A percentile compares a stretch with the other conserved stretches of the same genome.
These are phyloP conservation scores for Colletotrichum abscissum DNA, from an alignment of 2,329 filamentous ascomycete species.

Conservation along the genomic window DNA sequence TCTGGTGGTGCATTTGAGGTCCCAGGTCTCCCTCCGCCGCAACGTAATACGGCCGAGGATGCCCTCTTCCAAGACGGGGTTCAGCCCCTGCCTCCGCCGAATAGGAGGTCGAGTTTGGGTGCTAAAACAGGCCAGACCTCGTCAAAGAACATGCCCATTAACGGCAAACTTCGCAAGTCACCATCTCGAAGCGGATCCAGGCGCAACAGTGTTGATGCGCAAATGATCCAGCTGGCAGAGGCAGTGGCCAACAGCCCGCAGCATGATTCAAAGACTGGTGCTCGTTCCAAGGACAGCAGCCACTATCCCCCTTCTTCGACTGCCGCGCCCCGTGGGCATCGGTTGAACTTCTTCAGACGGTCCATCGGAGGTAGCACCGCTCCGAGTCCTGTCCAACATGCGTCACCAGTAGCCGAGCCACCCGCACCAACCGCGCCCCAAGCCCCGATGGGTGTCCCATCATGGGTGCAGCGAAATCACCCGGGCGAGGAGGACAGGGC, in stretches of 20 bases:
- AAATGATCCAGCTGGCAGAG: conserved; percentile 40
- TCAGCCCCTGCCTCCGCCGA: conserved; percentile 58
- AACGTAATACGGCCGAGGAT: conserved; percentile 54
- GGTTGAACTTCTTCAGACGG: conserved; percentile 64
- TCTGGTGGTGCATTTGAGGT: conserved; percentile 45
- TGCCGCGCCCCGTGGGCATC: conserved; percentile 55
- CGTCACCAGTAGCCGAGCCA: conserved; percentile 35
- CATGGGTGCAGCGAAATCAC: conserved; percentile 50
- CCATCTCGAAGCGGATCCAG: conserved; percentile 38
- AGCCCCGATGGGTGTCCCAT: conserved; percentile 50
- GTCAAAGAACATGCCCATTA: conserved; percentile 36
- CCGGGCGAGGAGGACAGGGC: conserved; percentile 54
- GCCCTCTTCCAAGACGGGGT: conserved; percentile 48
- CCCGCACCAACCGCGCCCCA: conserved; percentile 31
- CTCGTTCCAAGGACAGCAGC: conserved; percentile 38
- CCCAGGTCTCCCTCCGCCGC: conserved; percentile 44
- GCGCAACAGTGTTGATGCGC: conserved; percentile 46
- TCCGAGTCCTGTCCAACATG: conserved; percentile 36
- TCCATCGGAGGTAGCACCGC: conserved; percentile 53
- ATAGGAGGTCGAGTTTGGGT: conserved; percentile 65
- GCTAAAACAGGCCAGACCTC: conserved; percentile 54
- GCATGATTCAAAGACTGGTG: conserved; percentile 42
- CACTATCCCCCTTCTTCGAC: conserved; percentile 63
- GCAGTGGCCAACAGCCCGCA: conserved; percentile 39
- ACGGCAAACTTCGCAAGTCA: conserved; percentile 41